Percentiles rank a stretch among this genome's conserved stretches.
phyloP scores from a whole-genome alignment of 176 grass and related monocot genomes.

The Oryza meridionalis region DNA sequence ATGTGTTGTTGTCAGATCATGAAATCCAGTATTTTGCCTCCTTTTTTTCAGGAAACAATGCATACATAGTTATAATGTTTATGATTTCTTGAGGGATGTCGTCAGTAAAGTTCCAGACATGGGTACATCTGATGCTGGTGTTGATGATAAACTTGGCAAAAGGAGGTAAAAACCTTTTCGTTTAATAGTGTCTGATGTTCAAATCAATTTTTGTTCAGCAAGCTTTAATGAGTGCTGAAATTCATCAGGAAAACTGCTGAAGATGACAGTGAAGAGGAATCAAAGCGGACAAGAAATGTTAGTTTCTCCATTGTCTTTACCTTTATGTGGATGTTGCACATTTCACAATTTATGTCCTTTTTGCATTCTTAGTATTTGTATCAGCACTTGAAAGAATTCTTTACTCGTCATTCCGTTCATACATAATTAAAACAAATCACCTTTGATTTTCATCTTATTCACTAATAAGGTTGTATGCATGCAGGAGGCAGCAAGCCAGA shows the following conservation, averaged over 20 bases:
- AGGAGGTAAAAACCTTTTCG: slow-evolving; percentile 45
- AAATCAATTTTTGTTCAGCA: not conserved
- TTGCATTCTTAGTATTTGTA: not conserved
- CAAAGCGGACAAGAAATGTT: slow-evolving; percentile 58
- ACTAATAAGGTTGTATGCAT: slow-evolving; percentile 27
- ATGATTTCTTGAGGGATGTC: slow-evolving; percentile 95
- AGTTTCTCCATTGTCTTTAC: slow-evolving; percentile 28
- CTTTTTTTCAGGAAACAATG: slow-evolving; percentile 77
- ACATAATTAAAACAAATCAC: not conserved
- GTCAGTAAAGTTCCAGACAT: slow-evolving; percentile 86
- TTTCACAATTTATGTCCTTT: not conserved
- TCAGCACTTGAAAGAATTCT: not conserved
- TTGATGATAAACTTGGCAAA: slow-evolving; percentile 69
- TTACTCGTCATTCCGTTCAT: not conserved
- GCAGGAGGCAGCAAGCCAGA: slow-evolving; percentile 50
- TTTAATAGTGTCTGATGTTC: slow-evolving; percentile 26
- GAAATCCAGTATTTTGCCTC: slow-evolving; percentile 22
- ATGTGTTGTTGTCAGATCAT: slow-evolving; percentile 13
- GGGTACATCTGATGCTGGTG: slow-evolving; percentile 62
- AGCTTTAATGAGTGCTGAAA: slow-evolving; percentile 22
- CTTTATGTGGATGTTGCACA: slow-evolving; percentile 10
- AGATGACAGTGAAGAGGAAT: slow-evolving; percentile 56
- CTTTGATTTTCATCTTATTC: slow-evolving; percentile 12
- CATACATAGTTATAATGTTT: slow-evolving; percentile 80
- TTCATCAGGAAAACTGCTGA: slow-evolving; percentile 64